Evolutionary conservation across 2,329 filamentous ascomycete genomes (phyloP), one percentile per base, ranked within the genome.

Genomic region (Curvularia lunata): DNA sequence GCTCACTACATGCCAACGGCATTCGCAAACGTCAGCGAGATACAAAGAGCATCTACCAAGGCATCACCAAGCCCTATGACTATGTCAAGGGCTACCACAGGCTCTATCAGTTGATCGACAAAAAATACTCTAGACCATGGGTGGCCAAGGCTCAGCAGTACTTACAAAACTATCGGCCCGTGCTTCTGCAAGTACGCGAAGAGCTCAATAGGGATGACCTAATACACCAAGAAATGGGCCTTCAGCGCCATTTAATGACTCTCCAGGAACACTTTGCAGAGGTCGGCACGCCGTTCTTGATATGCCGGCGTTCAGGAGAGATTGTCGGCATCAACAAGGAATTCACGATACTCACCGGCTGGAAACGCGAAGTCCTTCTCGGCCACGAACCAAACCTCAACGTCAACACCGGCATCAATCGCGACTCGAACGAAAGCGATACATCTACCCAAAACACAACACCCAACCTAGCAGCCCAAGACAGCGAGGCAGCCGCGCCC

Each of bases 161-260:
- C 0, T 84, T 99, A 51, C 90, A 91, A 6, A 92, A 90, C 43
- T 96, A 97, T 67, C 89, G 95, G 7, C 94, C 95, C 1, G 95
- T 92, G 0, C 95, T 99, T 73, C 94, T 98, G 62, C 89, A 92
- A 10, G 96, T 92, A 61, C 96, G 91, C 19, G 91, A 91, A 70
- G 92, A 91, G n/a, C 81, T 98, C 59, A 93, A 92, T 63, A 84
- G 88, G 18, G 89, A 95, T 69, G 95, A 99, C 76, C 82, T 98
- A 27, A 88, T 99, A 21, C 97, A 98, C 76, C 97, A 97, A 90
- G 95, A 99, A 76, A 96, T 96, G 78, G 96, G 91, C 70, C 92
- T 98, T 73, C 95, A 99, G 77, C 87, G 95, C 37, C 96, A 92
- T 0, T 82, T 98, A 10, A 92, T 92, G 71, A 92, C 97, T 74